Percentiles rank a stretch among this genome's conserved stretches.
Evolutionary conservation across 805 yeast species (phyloP).

Genomic region (Candida piceae): DNA sequence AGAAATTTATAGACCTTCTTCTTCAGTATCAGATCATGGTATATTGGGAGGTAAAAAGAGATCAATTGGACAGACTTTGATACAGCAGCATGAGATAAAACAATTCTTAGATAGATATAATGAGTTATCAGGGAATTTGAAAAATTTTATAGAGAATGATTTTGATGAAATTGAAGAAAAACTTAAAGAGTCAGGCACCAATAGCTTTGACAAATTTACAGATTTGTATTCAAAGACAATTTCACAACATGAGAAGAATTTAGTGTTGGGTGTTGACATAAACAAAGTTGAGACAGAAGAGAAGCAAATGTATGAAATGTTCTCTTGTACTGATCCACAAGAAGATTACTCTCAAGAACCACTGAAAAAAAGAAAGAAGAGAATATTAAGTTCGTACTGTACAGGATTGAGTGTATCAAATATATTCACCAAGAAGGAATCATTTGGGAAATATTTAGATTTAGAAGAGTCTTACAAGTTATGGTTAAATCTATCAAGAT

Average conservation of each 20-base stretch:
- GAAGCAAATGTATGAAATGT: slow-evolving; percentile 29
- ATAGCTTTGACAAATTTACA: slow-evolving; percentile 35
- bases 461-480: slow-evolving; percentile 44
- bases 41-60: slow-evolving; percentile 34
- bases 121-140: slow-evolving; percentile 23
- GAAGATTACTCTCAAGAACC: slow-evolving; percentile 5
- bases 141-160: slow-evolving; percentile 13
- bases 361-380: slow-evolving; percentile 26
- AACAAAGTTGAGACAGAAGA: slow-evolving; percentile 7
- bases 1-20: slow-evolving; percentile 34
- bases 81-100: slow-evolving; percentile 66
- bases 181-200: slow-evolving; percentile 1
- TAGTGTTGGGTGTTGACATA: slow-evolving; percentile 21
- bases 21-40: slow-evolving; percentile 21
- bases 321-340: slow-evolving; percentile 14
- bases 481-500: slow-evolving; percentile 45
- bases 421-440: slow-evolving; percentile 56
- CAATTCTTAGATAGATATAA: slow-evolving; percentile 44
- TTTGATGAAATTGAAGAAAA: slow-evolving; percentile 3
- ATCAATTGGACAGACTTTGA: slow-evolving; percentile 44
- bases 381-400: slow-evolving; percentile 47
- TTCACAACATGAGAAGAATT: slow-evolving; percentile 26
- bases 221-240: slow-evolving; percentile 28
- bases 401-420: slow-evolving; percentile 42
- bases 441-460: slow-evolving; percentile 61